Evolutionary conservation across 208 protist species (phyloP).

Genomic region (Tetramitus jugosus): DNA sequence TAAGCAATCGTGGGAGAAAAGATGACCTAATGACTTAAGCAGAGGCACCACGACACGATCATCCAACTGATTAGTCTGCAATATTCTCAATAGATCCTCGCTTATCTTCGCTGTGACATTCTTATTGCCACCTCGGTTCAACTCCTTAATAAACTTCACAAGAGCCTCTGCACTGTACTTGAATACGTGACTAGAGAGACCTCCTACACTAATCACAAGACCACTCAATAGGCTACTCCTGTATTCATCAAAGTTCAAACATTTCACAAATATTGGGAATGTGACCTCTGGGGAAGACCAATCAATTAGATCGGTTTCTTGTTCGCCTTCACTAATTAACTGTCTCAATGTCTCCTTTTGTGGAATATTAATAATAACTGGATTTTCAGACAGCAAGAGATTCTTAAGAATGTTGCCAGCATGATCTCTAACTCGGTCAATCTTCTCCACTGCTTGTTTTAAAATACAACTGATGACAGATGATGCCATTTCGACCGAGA

Average conservation of each 20-base stretch:
- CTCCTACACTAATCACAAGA: slow-evolving; percentile 64
- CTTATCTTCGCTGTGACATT: slow-evolving; percentile 42
- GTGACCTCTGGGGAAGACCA: slow-evolving; percentile 32
- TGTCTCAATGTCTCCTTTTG: no score
- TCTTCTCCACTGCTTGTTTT: slow-evolving; percentile 73
- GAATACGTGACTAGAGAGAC: slow-evolving; percentile 64
- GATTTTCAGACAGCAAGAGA: no score
- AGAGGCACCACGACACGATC: slow-evolving; percentile 70
- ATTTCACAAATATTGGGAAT: slow-evolving; percentile 43
- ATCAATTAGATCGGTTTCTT: slow-evolving; percentile 13
- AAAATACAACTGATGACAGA: slow-evolving; percentile 54
- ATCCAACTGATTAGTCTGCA: slow-evolving; percentile 43
- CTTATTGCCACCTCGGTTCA: no score
- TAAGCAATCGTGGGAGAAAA: slow-evolving; percentile 46
- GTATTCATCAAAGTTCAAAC: neutral
- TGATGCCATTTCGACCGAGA: slow-evolving; percentile 7
- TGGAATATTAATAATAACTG: no score
- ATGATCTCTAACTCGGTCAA: slow-evolving; percentile 68
- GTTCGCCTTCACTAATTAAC: no score
- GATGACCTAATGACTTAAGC: slow-evolving; percentile 48
- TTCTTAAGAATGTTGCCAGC: slow-evolving; percentile 44
- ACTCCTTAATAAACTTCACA: slow-evolving; percentile 24
- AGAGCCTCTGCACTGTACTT: slow-evolving; percentile 55
- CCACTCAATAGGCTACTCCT: slow-evolving; percentile 50
- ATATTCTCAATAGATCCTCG: slow-evolving; percentile 48